Conservation (phyloP, 345 rosid genomes). For the Hibiscus tridactylites region DNA sequence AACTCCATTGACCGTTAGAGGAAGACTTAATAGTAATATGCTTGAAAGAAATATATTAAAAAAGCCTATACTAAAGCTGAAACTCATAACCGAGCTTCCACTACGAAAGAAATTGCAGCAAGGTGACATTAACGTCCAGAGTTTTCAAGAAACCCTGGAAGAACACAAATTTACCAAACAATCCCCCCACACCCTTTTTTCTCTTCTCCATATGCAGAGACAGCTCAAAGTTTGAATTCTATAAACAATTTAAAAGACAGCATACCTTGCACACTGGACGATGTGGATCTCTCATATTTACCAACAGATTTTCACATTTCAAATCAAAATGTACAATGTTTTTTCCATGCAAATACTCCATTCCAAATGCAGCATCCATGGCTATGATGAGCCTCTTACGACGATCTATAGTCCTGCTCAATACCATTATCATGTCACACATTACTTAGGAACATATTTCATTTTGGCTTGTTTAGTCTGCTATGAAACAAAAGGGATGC, state of each 20-base stretch:
- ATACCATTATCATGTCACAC: conserved; percentile 17
- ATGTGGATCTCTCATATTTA: conserved; percentile 98
- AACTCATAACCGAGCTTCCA: not conserved
- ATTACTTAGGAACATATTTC: conserved; percentile 9
- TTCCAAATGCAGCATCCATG: conserved; percentile 99
- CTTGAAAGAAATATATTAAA: not conserved
- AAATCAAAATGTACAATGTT: conserved; percentile 95
- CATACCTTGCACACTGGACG: conserved; percentile 92
- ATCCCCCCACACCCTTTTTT: too few species aligned
- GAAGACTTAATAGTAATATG: not conserved
- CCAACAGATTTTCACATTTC: conserved; percentile 90
- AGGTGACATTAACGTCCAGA: conserved; percentile 9
- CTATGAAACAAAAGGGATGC: not conserved
- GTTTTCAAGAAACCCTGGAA: not conserved
- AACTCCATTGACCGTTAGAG: not conserved
- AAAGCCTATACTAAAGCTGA: not conserved
- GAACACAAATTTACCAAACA: not conserved
- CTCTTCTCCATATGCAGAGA: not conserved
- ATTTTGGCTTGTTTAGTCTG: conserved; percentile 8
- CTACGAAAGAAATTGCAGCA: not conserved
- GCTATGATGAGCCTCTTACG: conserved; percentile 96
- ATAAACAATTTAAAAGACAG: conserved; percentile 5
- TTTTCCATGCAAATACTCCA: conserved; percentile 96
- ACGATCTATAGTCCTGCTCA: conserved; percentile 78
- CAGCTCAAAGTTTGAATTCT: conserved; percentile 8